These are phyloP conservation scores for Obba rivulosa DNA, from an alignment of 768 basidiomycete species.

Conservation along the genomic window DNA sequence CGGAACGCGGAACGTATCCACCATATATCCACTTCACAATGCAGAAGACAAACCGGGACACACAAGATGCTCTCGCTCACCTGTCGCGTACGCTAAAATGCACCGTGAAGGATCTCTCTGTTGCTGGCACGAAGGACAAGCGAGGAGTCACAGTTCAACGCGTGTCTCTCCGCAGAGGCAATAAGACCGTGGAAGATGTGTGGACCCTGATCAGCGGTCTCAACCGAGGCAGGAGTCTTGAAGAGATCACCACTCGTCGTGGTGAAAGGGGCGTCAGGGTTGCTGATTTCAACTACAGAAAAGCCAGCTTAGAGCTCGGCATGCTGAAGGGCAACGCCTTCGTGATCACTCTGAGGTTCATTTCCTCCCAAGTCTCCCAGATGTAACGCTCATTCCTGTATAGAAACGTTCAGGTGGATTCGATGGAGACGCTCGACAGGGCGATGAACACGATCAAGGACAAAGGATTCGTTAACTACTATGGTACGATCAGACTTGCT, in stretches of 20 bases:
- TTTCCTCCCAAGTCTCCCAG: too few species aligned
- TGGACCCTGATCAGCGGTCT: constrained; percentile 80
- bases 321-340: constrained; percentile 97
- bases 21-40: constrained; percentile 95
- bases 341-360: constrained; percentile 92
- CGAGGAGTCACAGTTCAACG: constrained; percentile 94
- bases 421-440: constrained; percentile 63
- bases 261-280: constrained; percentile 89
- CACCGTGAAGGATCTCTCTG: constrained; percentile 73
- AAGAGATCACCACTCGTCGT: constrained; percentile 59
- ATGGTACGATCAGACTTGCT: constrained; percentile 46
- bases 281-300: constrained; percentile 82
- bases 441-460: constrained; percentile 74
- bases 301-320: constrained; percentile 80
- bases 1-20: constrained; percentile 61
- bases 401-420: constrained; percentile 84
- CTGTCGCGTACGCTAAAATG: constrained; percentile 75
- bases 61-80: constrained; percentile 85
- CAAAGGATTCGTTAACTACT: constrained; percentile 96
- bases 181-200: constrained; percentile 73
- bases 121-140: constrained; percentile 98
- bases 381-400: constrained; percentile 3
- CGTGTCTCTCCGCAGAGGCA: constrained; percentile 73
- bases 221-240: constrained; percentile 38
- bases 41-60: constrained; percentile 97